Conservation (phyloP, 208 protist species). For the Acanthamoeba royreba region DNA sequence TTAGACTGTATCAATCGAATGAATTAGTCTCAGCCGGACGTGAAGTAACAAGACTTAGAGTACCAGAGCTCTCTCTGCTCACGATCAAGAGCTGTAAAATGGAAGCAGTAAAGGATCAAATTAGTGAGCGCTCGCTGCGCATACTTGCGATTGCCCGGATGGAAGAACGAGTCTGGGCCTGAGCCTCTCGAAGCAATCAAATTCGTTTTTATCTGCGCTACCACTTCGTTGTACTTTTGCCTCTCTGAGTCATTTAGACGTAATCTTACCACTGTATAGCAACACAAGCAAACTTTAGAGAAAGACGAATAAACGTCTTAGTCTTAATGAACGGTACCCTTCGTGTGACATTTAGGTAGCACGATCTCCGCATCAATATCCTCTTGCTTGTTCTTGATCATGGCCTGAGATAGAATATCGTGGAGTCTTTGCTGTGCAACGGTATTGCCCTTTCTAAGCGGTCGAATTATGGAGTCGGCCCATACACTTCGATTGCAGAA, state of each 20-base stretch:
- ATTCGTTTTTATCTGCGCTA: constrained; percentile 44
- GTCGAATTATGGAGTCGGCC: background rate
- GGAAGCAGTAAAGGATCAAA: constrained; percentile 42
- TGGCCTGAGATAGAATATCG: background rate
- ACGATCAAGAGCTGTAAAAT: background rate
- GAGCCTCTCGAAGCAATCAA: constrained; percentile 1
- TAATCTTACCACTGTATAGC: background rate
- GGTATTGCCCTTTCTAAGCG: constrained; percentile 15
- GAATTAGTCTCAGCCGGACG: background rate
- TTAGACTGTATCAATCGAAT: background rate
- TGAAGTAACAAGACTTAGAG: background rate
- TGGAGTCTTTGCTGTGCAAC: background rate
- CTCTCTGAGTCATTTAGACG: background rate
- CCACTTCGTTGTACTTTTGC: constrained; percentile 50
- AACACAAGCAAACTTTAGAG: background rate
- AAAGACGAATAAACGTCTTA: too few species aligned
- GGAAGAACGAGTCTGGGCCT: constrained; percentile 5
- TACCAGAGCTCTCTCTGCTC: constrained; percentile 27
- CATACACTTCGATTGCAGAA: background rate
- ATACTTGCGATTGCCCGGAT: constrained; percentile 35
- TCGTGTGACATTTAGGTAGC: background rate
- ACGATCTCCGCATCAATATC: constrained; percentile 27
- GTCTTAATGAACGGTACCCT: too few species aligned
- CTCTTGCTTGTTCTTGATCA: constrained; percentile 39
- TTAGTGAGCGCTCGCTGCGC: constrained; percentile 30